A percentile compares a stretch with the other conserved stretches of the same genome.
phyloP scores from a whole-genome alignment of 306 rosid species.

The Gynostemma pentaphyllum region DNA sequence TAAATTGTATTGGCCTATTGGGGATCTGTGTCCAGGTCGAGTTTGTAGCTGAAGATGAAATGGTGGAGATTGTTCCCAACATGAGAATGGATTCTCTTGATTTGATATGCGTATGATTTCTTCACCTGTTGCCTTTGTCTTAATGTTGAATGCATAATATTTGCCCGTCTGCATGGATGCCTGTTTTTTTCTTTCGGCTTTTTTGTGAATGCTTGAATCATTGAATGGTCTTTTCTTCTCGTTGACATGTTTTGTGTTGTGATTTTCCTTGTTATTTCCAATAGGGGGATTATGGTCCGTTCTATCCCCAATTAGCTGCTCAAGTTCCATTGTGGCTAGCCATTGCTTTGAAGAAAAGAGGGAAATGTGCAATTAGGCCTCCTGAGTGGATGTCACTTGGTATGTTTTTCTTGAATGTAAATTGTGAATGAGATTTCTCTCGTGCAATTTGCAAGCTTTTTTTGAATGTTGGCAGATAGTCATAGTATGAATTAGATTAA shows the following conservation, averaged over 20 bases:
- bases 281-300: slow-evolving; percentile 96
- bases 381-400: slow-evolving; percentile 85
- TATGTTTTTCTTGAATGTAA: slow-evolving; percentile 24
- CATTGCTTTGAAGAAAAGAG: slow-evolving; percentile 74
- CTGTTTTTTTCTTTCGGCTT: not conserved
- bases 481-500: not conserved
- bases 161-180: not conserved
- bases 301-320: slow-evolving; percentile 57
- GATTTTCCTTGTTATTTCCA: slow-evolving; percentile 8
- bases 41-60: slow-evolving; percentile 78
- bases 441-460: not conserved
- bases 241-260: not conserved
- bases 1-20: not conserved
- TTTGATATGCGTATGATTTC: slow-evolving; percentile 42
- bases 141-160: not conserved
- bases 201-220: too few species aligned
- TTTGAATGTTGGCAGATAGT: not conserved
- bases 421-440: not conserved
- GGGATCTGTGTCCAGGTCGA: slow-evolving; percentile 39
- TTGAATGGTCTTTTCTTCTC: not conserved
- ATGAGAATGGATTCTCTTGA: slow-evolving; percentile 74
- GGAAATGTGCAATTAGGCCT: slow-evolving; percentile 62
- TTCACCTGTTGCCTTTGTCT: not conserved
- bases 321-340: slow-evolving; percentile 89
- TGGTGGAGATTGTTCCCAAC: slow-evolving; percentile 66